A percentile compares a stretch with the other conserved stretches of the same genome.
These are phyloP conservation scores for Leccinum brunneo-olivaceum DNA, from an alignment of 1,284 basidiomycete genomes.

Conservation along the genomic window DNA sequence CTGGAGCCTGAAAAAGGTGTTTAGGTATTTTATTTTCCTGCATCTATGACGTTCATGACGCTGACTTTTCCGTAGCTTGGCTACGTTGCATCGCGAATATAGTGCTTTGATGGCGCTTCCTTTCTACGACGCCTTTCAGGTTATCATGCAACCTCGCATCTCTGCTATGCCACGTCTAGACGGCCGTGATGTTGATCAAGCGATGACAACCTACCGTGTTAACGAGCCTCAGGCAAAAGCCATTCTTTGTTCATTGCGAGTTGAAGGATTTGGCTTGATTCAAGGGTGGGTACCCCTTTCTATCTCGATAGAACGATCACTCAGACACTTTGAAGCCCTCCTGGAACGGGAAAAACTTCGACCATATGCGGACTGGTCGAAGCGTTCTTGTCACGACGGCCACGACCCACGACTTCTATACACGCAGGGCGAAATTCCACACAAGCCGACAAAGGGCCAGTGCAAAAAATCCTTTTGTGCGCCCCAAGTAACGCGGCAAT, in stretches of 20 bases:
- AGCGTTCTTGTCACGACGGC: slow-evolving; percentile 66
- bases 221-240: slow-evolving; percentile 96
- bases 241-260: slow-evolving; percentile 70
- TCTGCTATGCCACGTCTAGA: slow-evolving; percentile 44
- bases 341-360: slow-evolving; percentile 98
- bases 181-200: slow-evolving; percentile 49
- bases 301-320: slow-evolving; percentile 1
- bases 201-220: slow-evolving; percentile 70
- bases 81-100: slow-evolving; percentile 90
- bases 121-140: slow-evolving; percentile 73
- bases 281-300: slow-evolving; percentile 69
- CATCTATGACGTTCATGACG: not conserved
- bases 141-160: slow-evolving; percentile 66
- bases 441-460: slow-evolving; percentile 42
- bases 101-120: slow-evolving; percentile 79
- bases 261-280: slow-evolving; percentile 84
- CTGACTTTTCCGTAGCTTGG: slow-evolving; percentile 52
- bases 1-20: slow-evolving; percentile 78
- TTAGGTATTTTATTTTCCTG: slow-evolving; percentile 50
- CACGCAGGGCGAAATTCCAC: slow-evolving; percentile 37
- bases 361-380: slow-evolving; percentile 96
- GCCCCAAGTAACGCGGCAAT: slow-evolving; percentile 99
- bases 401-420: slow-evolving; percentile 43
- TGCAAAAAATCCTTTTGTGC: slow-evolving; percentile 83
- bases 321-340: slow-evolving; percentile 49